Evolutionary conservation across 2,329 filamentous ascomycete species (phyloP).

Genomic region (Sclerotinia borealis): DNA sequence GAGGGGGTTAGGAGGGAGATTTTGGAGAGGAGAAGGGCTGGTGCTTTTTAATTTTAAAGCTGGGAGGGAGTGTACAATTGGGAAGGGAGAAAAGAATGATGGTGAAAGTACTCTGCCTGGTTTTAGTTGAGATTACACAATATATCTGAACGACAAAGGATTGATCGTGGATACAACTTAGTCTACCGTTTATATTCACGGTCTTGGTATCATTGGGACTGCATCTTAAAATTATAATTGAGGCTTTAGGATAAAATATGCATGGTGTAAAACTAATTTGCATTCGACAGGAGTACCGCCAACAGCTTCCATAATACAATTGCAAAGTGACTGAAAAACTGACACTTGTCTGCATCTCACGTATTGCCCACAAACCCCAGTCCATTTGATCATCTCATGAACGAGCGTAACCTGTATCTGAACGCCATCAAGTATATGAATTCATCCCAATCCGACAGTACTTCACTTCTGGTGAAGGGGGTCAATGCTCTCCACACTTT

Average conservation of each 20-base stretch:
- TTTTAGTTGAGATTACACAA: background rate
- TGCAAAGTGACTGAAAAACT: constrained; percentile 15
- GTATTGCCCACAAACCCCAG: constrained; percentile 26
- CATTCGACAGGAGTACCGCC: constrained; percentile 9
- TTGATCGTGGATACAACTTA: background rate
- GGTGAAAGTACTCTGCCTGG: background rate
- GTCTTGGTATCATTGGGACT: background rate
- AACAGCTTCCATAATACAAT: constrained; percentile 8
- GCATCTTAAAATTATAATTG: background rate
- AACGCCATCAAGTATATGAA: constrained; percentile 26
- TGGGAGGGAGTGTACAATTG: background rate
- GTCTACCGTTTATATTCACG: background rate
- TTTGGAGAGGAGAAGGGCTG: constrained; percentile 52
- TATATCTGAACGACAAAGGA: background rate
- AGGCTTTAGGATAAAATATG: background rate
- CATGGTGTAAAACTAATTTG: constrained; percentile 7
- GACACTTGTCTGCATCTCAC: constrained; percentile 24
- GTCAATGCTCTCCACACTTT: constrained; percentile 60
- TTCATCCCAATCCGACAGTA: constrained; percentile 17
- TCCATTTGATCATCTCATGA: constrained; percentile 24
- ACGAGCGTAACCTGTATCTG: constrained; percentile 28
- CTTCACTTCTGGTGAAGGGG: constrained; percentile 45
- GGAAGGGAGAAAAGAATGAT: background rate
- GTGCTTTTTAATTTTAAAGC: constrained; percentile 12
- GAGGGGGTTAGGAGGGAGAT: constrained; percentile 65